phyloP scores from a whole-genome alignment of 2,329 filamentous ascomycete species.

The Aspergillus pseudotamarii region DNA sequence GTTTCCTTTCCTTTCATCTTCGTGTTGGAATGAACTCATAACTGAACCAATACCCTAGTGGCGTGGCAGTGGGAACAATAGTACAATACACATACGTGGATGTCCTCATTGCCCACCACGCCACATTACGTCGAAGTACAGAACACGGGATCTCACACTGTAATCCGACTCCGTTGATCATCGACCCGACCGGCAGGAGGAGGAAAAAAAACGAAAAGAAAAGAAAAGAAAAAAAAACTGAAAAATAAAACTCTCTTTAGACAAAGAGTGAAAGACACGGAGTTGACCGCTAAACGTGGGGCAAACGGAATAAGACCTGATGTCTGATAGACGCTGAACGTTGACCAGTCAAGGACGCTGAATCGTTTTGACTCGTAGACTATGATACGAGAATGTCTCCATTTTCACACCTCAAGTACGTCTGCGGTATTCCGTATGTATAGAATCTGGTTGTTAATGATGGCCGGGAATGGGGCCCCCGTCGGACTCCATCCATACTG shows the following conservation, averaged over 20 bases:
- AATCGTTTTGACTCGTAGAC: background rate
- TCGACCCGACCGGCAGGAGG: background rate
- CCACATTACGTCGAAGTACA: background rate
- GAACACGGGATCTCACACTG: background rate
- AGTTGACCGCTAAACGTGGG: slow-evolving; percentile 3
- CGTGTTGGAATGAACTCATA: background rate
- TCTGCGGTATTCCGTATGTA: background rate
- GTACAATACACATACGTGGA: background rate
- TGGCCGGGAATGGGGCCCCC: background rate
- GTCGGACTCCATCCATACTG: background rate
- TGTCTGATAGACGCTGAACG: slow-evolving; percentile 3
- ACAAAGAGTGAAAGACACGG: background rate
- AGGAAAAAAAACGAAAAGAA: background rate
- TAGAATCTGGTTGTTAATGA: background rate
- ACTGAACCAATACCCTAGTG: background rate
- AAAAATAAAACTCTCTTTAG: background rate
- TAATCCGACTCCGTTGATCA: background rate
- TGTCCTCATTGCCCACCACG: background rate
- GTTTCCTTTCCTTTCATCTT: background rate
- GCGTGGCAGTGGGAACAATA: background rate
- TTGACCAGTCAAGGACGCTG: background rate
- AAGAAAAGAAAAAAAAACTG: background rate
- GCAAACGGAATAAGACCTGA: background rate
- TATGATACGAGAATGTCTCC: background rate
- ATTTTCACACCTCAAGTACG: background rate